Evolutionary conservation across 305 asterid genomes (phyloP).

Genomic region (Fraxinus latifolia): DNA sequence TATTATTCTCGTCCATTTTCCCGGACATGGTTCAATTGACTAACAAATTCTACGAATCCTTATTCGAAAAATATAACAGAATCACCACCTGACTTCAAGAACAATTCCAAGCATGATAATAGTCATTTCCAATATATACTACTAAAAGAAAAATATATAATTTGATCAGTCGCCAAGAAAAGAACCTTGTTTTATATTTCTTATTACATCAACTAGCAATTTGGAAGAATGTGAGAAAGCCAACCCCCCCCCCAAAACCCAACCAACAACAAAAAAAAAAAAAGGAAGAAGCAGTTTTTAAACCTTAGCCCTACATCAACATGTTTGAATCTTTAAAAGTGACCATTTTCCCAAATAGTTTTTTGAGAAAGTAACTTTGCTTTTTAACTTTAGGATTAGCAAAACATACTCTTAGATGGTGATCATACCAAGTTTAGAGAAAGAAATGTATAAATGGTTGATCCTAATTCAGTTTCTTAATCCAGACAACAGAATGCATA

Average conservation of each 20-base stretch:
- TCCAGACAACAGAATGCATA: neutral
- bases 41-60: neutral
- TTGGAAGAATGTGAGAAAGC: neutral
- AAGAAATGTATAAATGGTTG: neutral
- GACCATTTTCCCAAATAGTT: neutral
- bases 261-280: neutral
- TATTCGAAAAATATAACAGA: neutral
- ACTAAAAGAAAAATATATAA: neutral
- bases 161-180: neutral
- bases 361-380: neutral
- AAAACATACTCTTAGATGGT: neutral
- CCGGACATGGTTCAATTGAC: neutral
- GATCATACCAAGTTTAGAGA: neutral
- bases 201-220: neutral
- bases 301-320: neutral
- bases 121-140: neutral
- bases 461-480: neutral
- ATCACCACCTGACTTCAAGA: neutral
- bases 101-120: neutral
- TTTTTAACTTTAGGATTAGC: neutral
- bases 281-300: too few species aligned
- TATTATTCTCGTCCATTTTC: neutral
- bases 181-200: neutral
- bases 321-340: neutral
- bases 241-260: too few species aligned